Evolutionary conservation across 305 asterid species (phyloP).

Genomic region (Fraxinus dipetala): DNA sequence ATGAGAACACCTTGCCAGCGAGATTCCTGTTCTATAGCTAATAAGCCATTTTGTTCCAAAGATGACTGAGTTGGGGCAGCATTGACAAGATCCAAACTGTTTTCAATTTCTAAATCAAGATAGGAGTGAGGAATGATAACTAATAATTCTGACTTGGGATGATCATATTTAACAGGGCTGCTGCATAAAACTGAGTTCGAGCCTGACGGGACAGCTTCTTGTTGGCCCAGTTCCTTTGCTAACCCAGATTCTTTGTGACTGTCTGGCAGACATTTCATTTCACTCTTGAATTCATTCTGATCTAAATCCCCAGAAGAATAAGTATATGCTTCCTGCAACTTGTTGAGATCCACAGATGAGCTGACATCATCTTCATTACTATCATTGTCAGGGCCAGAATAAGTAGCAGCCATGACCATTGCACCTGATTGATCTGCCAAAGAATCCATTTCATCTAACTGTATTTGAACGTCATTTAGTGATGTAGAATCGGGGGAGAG

Average conservation of each 20-base stretch:
- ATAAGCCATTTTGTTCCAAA: slow-evolving; percentile 28
- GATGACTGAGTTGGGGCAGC: slow-evolving; percentile 28
- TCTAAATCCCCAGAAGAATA: slow-evolving; percentile 30
- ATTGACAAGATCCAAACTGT: slow-evolving; percentile 17
- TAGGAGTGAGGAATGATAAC: slow-evolving; percentile 27
- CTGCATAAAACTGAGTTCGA: slow-evolving; percentile 24
- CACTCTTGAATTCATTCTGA: slow-evolving; percentile 33
- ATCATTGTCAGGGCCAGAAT: slow-evolving; percentile 27
- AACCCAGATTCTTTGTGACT: slow-evolving; percentile 29
- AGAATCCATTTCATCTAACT: slow-evolving; percentile 24
- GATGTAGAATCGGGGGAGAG: slow-evolving; percentile 29
- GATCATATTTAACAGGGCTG: slow-evolving; percentile 16
- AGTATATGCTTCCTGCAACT: slow-evolving; percentile 33
- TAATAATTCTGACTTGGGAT: slow-evolving; percentile 35
- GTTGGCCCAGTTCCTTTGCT: slow-evolving; percentile 33
- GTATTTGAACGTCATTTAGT: slow-evolving; percentile 27
- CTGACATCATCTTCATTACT: slow-evolving; percentile 13
- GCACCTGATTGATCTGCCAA: slow-evolving; percentile 27
- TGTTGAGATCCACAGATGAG: slow-evolving; percentile 33
- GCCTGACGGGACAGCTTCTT: slow-evolving; percentile 32
- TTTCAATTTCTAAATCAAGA: slow-evolving; percentile 31
- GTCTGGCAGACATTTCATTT: slow-evolving; percentile 19
- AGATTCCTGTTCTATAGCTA: slow-evolving; percentile 37
- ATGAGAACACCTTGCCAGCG: slow-evolving; percentile 22
- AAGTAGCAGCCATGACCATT: slow-evolving; percentile 27